These are phyloP conservation scores for Fusarium coicis DNA, from an alignment of 2,329 filamentous ascomycete genomes.

Conservation along the genomic window DNA sequence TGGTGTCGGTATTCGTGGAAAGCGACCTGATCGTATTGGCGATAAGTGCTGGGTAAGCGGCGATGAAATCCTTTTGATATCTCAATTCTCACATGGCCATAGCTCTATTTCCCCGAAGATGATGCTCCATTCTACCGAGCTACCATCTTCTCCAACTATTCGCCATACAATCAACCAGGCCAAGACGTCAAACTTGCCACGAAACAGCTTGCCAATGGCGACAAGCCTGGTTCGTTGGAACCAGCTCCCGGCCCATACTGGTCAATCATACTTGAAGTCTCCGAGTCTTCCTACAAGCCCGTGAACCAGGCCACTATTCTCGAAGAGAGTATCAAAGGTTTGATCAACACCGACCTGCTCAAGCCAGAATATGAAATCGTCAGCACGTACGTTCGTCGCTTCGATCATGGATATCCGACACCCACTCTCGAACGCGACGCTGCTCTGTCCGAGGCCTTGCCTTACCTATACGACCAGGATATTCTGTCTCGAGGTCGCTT, in stretches of 20 bases:
- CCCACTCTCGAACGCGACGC: slow-evolving; percentile 95
- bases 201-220: slow-evolving; percentile 84
- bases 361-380: slow-evolving; percentile 91
- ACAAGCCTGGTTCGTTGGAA: slow-evolving; percentile 76
- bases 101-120: slow-evolving; percentile 96
- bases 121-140: slow-evolving; percentile 99
- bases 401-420: slow-evolving; percentile 98
- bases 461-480: slow-evolving; percentile 88
- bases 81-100: accelerated
- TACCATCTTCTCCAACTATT: slow-evolving; percentile 99
- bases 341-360: slow-evolving; percentile 98
- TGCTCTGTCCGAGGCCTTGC: slow-evolving; percentile 89
- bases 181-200: slow-evolving; percentile 86
- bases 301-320: slow-evolving; percentile 87
- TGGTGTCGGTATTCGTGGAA: slow-evolving; percentile 92
- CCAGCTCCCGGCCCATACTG: slow-evolving; percentile 89
- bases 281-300: slow-evolving; percentile 94
- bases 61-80: accelerated
- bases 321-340: slow-evolving; percentile 90
- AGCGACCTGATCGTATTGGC: slow-evolving; percentile 92
- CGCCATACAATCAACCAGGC: slow-evolving; percentile 94
- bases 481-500: slow-evolving; percentile 97
- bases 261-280: slow-evolving; percentile 99
- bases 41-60: slow-evolving; percentile 90
- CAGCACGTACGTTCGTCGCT: slow-evolving; percentile 96